Evolutionary conservation across 176 grass and related monocot species (phyloP).

Genomic region (Elymus sibiricus): DNA sequence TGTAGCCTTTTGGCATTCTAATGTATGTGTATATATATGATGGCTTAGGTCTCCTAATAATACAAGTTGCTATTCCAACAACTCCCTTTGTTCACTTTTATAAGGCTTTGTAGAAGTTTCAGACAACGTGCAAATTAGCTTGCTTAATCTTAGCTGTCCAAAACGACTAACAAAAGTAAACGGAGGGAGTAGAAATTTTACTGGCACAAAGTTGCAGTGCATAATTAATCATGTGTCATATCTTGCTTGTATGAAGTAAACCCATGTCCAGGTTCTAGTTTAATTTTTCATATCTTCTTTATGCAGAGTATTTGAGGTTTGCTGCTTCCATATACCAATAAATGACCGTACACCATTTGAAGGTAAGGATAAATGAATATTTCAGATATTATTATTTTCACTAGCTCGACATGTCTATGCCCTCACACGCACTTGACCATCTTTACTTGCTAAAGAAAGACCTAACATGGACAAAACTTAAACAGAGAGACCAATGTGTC

Average conservation of each 20-base stretch:
- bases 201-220: neutral
- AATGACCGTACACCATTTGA: slow-evolving; percentile 69
- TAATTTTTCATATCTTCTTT: neutral
- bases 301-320: slow-evolving; percentile 66
- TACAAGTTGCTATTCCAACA: too few species aligned
- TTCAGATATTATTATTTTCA: neutral
- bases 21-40: too few species aligned
- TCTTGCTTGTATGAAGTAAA: neutral
- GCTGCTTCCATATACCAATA: slow-evolving; percentile 73
- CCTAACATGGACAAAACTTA: neutral
- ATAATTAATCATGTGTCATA: neutral
- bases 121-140: too few species aligned
- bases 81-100: too few species aligned
- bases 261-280: neutral
- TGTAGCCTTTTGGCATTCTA: too few species aligned
- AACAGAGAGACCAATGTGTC: neutral
- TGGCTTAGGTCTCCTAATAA: too few species aligned
- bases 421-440: neutral
- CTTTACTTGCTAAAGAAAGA: neutral
- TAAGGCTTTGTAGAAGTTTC: too few species aligned
- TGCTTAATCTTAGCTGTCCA: too few species aligned
- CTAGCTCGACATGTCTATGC: neutral
- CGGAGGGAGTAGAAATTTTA: neutral
- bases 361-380: slow-evolving; percentile 29
- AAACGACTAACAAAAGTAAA: too few species aligned